Conservation (phyloP, 495 filamentous ascomycete species). For the Usnea hakonensis region DNA sequence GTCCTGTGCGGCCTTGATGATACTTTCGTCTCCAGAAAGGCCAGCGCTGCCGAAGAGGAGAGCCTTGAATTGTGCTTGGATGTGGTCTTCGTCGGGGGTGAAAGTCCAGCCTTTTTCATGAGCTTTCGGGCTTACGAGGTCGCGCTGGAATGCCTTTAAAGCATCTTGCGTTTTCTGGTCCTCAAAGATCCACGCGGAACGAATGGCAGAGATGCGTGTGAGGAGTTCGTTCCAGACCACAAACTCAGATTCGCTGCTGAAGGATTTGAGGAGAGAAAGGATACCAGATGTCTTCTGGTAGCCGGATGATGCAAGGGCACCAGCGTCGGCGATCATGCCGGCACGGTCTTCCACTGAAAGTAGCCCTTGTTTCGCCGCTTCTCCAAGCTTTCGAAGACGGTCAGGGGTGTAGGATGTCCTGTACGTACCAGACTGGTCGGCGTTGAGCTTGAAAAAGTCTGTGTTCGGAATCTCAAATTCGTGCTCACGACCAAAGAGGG, state of each 20-base stretch:
- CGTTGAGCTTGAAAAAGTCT: slow-evolving; percentile 63
- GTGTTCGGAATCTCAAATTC: slow-evolving; percentile 57
- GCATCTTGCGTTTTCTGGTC: slow-evolving; percentile 62
- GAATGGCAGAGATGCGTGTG: slow-evolving; percentile 62
- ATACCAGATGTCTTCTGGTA: slow-evolving; percentile 90
- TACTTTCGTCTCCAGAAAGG: slow-evolving; percentile 49
- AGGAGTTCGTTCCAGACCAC: slow-evolving; percentile 93
- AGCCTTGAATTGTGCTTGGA: slow-evolving; percentile 76
- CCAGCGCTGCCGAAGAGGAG: slow-evolving; percentile 57
- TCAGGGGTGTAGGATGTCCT: slow-evolving; percentile 56
- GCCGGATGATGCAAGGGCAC: slow-evolving; percentile 79
- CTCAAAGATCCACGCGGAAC: slow-evolving; percentile 84
- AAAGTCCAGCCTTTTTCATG: slow-evolving; percentile 86
- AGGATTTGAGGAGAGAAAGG: slow-evolving; percentile 74
- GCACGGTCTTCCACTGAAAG: slow-evolving; percentile 88
- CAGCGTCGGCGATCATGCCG: slow-evolving; percentile 93
- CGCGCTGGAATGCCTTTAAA: slow-evolving; percentile 71
- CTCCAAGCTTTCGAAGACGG: slow-evolving; percentile 53
- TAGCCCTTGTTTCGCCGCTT: slow-evolving; percentile 77
- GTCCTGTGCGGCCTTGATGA: slow-evolving; percentile 51
- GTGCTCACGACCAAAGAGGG: slow-evolving; percentile 65
- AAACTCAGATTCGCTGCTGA: slow-evolving; percentile 76
- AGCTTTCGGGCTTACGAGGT: slow-evolving; percentile 65
- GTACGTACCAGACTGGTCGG: slow-evolving; percentile 58
- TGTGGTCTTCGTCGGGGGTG: slow-evolving; percentile 71